Evolutionary conservation across 345 rosid species (phyloP).

Genomic region (Excoecaria agallocha): DNA sequence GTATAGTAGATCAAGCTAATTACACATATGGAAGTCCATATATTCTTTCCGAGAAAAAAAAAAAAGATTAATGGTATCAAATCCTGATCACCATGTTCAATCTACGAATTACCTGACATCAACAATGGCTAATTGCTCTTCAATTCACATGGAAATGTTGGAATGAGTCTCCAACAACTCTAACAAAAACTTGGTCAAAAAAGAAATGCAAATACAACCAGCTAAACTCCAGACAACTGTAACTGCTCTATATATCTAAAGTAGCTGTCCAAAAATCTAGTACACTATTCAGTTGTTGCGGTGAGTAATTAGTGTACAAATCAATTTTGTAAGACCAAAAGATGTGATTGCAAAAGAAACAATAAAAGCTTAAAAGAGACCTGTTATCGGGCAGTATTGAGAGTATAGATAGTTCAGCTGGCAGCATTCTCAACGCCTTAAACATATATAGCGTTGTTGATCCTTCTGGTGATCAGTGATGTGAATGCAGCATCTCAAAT

Average conservation of each 20-base stretch:
- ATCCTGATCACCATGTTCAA: too few relatives aligned
- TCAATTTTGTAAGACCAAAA: neutral
- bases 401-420: neutral
- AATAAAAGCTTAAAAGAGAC: neutral
- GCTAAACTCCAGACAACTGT: neutral
- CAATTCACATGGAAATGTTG: too few relatives aligned
- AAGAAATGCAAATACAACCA: too few relatives aligned
- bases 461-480: constrained; percentile 14
- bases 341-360: neutral
- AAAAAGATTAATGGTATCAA: too few relatives aligned
- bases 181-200: too few relatives aligned
- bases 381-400: neutral
- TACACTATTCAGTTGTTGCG: neutral
- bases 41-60: too few relatives aligned
- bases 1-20: too few relatives aligned
- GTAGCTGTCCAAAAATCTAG: neutral
- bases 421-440: neutral
- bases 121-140: too few relatives aligned
- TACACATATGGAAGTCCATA: too few relatives aligned
- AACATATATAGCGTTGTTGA: too few relatives aligned
- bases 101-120: too few relatives aligned
- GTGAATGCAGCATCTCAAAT: constrained; percentile 53
- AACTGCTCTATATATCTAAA: neutral
- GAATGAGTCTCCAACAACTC: too few relatives aligned
- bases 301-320: neutral